Evolutionary conservation across 1,284 basidiomycete genomes (phyloP).

Genomic region (Phenoliferia sp.): DNA sequence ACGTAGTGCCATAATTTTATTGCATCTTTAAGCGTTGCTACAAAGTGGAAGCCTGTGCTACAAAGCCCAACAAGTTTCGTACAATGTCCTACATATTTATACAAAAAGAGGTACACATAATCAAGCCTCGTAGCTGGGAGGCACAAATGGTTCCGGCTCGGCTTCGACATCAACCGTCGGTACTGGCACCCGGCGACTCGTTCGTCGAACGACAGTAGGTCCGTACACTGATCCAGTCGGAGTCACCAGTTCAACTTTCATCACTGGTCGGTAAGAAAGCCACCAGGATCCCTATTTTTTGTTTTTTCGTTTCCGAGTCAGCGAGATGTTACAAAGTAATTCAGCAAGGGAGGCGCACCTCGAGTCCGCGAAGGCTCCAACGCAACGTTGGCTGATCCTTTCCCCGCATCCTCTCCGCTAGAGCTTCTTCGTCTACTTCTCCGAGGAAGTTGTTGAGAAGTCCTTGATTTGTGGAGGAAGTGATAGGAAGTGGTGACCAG

Average conservation of each 20-base stretch:
- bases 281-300: conserved; percentile 22
- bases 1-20: not conserved
- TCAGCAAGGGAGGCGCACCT: conserved; percentile 12
- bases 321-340: not conserved
- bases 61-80: not conserved
- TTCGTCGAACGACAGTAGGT: too few relatives aligned
- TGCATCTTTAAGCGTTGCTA: not conserved
- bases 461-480: conserved; percentile 22
- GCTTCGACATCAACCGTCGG: not conserved
- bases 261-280: conserved; percentile 28
- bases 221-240: conserved; percentile 1
- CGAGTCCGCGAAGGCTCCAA: conserved; percentile 24
- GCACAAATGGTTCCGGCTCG: not conserved
- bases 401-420: not conserved
- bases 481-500: conserved; percentile 29
- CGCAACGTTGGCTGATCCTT: conserved; percentile 28
- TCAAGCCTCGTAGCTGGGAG: not conserved
- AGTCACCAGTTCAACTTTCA: conserved; percentile 26
- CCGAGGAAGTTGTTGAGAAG: conserved; percentile 27
- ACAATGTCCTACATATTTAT: not conserved
- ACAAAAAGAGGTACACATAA: not conserved
- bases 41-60: not conserved
- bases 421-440: not conserved
- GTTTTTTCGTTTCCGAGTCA: not conserved
- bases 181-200: not conserved